phyloP scores from a whole-genome alignment of 2,329 filamentous ascomycete species.

The Trichoderma simmonsii region DNA sequence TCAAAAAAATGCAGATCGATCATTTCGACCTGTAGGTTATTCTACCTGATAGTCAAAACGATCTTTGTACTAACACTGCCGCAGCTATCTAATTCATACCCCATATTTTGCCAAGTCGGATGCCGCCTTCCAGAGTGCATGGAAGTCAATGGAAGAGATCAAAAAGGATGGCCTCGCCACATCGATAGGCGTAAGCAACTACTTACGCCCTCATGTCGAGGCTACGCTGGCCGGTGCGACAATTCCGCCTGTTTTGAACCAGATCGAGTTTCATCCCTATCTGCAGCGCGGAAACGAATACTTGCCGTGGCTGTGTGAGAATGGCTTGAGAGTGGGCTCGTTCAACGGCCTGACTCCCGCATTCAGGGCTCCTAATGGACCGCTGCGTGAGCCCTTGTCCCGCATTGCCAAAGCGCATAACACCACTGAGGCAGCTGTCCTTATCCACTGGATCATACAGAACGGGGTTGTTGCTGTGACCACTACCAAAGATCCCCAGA shows the following conservation, averaged over 20 bases:
- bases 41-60: not conserved
- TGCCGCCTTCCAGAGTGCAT: not conserved
- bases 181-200: not conserved
- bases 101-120: not conserved
- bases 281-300: not conserved
- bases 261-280: not conserved
- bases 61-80: not conserved
- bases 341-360: not conserved
- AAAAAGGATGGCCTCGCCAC: not conserved
- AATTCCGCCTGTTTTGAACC: not conserved
- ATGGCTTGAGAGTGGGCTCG: not conserved
- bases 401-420: not conserved
- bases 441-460: not conserved
- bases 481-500: not conserved
- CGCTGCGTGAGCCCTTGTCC: not conserved
- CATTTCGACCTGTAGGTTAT: not conserved
- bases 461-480: not conserved
- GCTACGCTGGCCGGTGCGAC: not conserved
- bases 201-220: not conserved
- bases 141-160: not conserved
- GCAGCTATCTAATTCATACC: not conserved
- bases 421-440: not conserved
- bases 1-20: not conserved
- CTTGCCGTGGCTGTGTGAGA: not conserved
- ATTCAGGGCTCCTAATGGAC: not conserved